Conservation (phyloP, 2,329 filamentous ascomycete genomes). For the Aspergillus udagawae region DNA sequence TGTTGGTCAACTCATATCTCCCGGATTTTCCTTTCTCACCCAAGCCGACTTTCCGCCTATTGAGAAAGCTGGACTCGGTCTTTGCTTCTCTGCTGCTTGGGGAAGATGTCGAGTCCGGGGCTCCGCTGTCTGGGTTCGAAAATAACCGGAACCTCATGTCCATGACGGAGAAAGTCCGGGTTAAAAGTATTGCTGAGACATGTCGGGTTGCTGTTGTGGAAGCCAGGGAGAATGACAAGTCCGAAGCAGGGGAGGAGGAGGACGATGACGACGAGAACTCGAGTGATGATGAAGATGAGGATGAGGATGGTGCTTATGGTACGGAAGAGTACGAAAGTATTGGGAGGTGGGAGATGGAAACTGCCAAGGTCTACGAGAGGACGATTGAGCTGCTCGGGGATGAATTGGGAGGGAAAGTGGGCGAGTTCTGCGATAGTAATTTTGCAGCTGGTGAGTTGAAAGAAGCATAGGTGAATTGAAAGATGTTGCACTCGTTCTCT, state of each 20-base stretch:
- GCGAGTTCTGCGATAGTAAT: slow-evolving; percentile 22
- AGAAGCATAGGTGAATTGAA: background rate
- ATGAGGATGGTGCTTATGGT: slow-evolving; percentile 18
- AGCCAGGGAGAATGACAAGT: slow-evolving; percentile 49
- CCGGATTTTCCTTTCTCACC: slow-evolving; percentile 67
- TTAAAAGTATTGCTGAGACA: slow-evolving; percentile 74
- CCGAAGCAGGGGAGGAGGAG: slow-evolving; percentile 38
- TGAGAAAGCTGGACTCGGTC: slow-evolving; percentile 77
- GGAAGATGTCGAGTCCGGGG: slow-evolving; percentile 61
- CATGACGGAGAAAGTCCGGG: slow-evolving; percentile 82
- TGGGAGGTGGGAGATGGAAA: slow-evolving; percentile 58
- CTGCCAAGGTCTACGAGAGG: slow-evolving; percentile 72
- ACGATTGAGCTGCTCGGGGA: slow-evolving; percentile 73
- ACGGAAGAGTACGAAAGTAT: slow-evolving; percentile 26
- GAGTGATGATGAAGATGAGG: slow-evolving; percentile 33
- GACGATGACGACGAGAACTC: slow-evolving; percentile 28
- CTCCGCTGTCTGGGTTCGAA: slow-evolving; percentile 67
- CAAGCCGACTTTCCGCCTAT: slow-evolving; percentile 62
- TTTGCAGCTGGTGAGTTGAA: slow-evolving; percentile 10
- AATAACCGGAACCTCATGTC: slow-evolving; percentile 52
- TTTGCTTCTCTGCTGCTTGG: slow-evolving; percentile 73
- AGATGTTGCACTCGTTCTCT: background rate
- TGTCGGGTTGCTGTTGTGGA: slow-evolving; percentile 68
- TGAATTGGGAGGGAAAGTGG: slow-evolving; percentile 51
- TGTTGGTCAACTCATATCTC: slow-evolving; percentile 68